phyloP scores from a whole-genome alignment of 176 grass and related monocot species.

The Oryza punctata region DNA sequence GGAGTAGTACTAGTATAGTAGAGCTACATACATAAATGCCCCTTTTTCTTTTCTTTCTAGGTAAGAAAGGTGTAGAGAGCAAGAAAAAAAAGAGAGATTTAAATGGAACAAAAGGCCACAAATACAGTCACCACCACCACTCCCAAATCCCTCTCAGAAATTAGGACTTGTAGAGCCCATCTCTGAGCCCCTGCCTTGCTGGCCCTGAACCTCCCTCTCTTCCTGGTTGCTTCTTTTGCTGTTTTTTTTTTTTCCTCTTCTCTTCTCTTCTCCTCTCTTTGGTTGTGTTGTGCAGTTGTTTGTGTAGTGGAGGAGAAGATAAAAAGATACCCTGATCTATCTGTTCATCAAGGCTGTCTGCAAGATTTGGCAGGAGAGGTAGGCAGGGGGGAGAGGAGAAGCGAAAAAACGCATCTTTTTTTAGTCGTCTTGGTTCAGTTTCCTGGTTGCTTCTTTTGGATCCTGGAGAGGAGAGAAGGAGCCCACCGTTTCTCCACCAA shows the following conservation, averaged over 20 bases:
- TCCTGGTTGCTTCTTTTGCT: neutral
- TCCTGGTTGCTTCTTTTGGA: slow-evolving; percentile 52
- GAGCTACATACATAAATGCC: slow-evolving; percentile 2
- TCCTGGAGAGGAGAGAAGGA: slow-evolving; percentile 30
- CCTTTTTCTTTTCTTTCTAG: slow-evolving; percentile 21
- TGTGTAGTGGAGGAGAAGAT: slow-evolving; percentile 5
- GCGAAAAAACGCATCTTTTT: slow-evolving; percentile 36
- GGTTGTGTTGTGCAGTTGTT: slow-evolving; percentile 17
- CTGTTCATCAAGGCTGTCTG: slow-evolving; percentile 27
- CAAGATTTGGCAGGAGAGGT: slow-evolving; percentile 27
- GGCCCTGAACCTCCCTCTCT: slow-evolving; percentile 39
- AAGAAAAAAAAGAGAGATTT: neutral
- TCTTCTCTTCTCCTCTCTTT: slow-evolving; percentile 28
- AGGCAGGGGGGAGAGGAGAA: slow-evolving; percentile 4
- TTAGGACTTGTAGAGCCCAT: slow-evolving; percentile 62
- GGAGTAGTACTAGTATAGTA: neutral
- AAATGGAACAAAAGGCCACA: slow-evolving; percentile 26
- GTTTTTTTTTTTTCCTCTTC: slow-evolving; percentile 8
- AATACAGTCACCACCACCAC: slow-evolving; percentile 21
- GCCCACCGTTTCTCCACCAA: slow-evolving; percentile 42
- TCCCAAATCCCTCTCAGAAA: slow-evolving; percentile 35
- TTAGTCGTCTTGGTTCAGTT: slow-evolving; percentile 37
- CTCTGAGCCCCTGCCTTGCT: slow-evolving; percentile 52
- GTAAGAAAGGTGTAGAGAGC: neutral
- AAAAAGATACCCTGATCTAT: slow-evolving; percentile 35